Evolutionary conservation across 805 yeast species (phyloP), one percentile per base, ranked within the genome.

Genomic region (Candida vartiovaarae): DNA sequence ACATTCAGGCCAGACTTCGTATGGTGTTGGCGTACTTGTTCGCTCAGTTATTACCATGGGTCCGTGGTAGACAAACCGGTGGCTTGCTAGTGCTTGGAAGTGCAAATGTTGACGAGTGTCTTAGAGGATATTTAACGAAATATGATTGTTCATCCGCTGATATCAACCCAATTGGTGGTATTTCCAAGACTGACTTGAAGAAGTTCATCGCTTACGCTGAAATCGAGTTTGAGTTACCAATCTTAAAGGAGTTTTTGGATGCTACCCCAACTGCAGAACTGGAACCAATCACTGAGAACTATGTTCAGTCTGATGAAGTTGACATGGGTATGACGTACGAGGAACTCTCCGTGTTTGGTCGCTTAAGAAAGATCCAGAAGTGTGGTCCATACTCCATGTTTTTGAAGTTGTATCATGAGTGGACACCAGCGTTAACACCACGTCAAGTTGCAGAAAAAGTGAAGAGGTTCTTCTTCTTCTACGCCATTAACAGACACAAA

Each of bases 251-350:
- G 7, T 93, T 95, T 61, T 69, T 93, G 38, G 79, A 76, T 53
- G 99, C 99, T 0, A 84, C 93, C 0, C 99, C 99, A 29, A 91
- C 99, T 0, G 99, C 99, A 0, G 99, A 93, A 62, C 74, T 93
- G 41, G 99, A 93, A 59, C 99, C 99, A 32, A 91, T 88, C 42
- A 93, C 99, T 0, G 81, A 84, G 51, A 74, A 79, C 44, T 91
- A 93, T 55, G 95, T 91, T 11, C 99, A 93, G 64, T 84, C 95
- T 30, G 99, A 93, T 63, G 99, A 93, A 64, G 80, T 78, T 10
- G 99, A 93, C 60, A 93, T 93, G 99, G 99, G 99, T 2, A 84
- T 95, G 83, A 85, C 96, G 0, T 93, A 93, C 57, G 95, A 90
- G 51, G 99, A 93, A 60, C 73, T 93, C 47, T 83, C 96, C 31